These are phyloP conservation scores for Aquanectria penicillioides DNA, from an alignment of 2,329 filamentous ascomycete genomes.

Conservation along the genomic window DNA sequence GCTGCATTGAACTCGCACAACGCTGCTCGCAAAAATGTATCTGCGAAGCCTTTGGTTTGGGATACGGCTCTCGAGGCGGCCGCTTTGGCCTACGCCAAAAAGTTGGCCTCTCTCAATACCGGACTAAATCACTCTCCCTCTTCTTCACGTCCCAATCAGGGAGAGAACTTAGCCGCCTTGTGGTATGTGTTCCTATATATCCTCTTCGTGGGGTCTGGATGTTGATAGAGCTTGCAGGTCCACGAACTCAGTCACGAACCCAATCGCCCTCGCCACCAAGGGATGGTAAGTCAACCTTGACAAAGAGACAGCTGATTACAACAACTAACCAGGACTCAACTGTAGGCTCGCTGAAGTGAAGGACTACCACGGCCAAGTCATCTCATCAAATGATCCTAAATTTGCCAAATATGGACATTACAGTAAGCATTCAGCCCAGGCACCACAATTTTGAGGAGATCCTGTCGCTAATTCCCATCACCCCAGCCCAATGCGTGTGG, in stretches of 20 bases:
- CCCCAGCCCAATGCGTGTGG: constrained; percentile 45
- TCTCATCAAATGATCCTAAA: constrained; percentile 34
- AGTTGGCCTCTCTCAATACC: constrained; percentile 30
- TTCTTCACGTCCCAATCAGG: constrained; percentile 25
- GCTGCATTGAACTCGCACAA: constrained; percentile 31
- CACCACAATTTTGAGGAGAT: too few relatives aligned
- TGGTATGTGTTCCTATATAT: constrained; percentile 11
- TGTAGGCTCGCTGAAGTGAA: constrained; percentile 32
- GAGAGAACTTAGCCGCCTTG: constrained; percentile 37
- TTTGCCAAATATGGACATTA: constrained; percentile 42
- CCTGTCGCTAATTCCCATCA: fast-evolving
- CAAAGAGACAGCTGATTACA: too few relatives aligned
- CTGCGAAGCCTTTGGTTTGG: constrained; percentile 27
- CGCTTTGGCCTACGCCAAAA: constrained; percentile 29
- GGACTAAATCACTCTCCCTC: constrained; percentile 26
- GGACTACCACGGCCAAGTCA: constrained; percentile 31
- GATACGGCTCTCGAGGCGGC: constrained; percentile 20
- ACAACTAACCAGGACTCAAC: too few relatives aligned
- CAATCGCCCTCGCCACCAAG: constrained; percentile 26
- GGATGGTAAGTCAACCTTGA: constrained; percentile 25
- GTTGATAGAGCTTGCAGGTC: constrained; percentile 3
- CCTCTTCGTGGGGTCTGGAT: too few relatives aligned
- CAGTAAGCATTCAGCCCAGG: constrained; percentile 37
- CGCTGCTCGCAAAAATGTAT: constrained; percentile 27
- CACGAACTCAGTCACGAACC: constrained; percentile 23